Evolutionary conservation across 2,329 filamentous ascomycete species (phyloP), one percentile per base, ranked within the genome.

Genomic region (Colletotrichum acutatum): DNA sequence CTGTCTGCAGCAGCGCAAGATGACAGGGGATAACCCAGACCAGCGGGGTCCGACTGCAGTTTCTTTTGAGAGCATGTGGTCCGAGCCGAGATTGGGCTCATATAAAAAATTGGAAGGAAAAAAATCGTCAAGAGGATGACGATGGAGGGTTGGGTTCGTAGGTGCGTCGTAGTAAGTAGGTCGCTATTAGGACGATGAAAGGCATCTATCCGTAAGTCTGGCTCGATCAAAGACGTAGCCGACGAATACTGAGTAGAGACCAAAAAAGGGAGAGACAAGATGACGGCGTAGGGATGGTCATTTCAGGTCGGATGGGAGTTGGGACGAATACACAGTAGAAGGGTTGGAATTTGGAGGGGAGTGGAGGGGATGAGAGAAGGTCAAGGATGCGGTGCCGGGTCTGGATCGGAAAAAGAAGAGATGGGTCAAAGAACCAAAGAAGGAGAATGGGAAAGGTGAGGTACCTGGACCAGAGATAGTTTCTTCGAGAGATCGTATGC

Each of bases 61-160:
- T 68, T 52, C 69, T 72, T 65, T 65, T 60, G 70, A 54, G 70
- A 70, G 66, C 66, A 60, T 72, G 70, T 69, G 66, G 66, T 72
- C 70, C 70, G 70, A 70, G 66, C 70, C 70, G 70, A 72, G 54
- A 72, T 72, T 68, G 68, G 46, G 32, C 42, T 72, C 70, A 72
- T 72, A 54, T 65, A 60, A 60, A 24, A 37, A 42, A 65, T 37
- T 37, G 60, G 22, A 32, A 8, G 28, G 12, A 30, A 5, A 16
- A 53, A n/a, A 53, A 24, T 8, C 16, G 26, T 1, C 14, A 37
- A 30, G 30, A 54, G n/a, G 49, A 46, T 46, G 19, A 46, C 16
- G 52, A 11, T 32, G 22, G 26, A 49, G 46, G 54, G 42, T 49
- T n/a, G 42, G 8, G 19, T 49, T 49, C 19, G 19, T 49, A 22